These are phyloP conservation scores for Fomitopsis palustris DNA, from an alignment of 1,284 basidiomycete genomes.

Conservation along the genomic window DNA sequence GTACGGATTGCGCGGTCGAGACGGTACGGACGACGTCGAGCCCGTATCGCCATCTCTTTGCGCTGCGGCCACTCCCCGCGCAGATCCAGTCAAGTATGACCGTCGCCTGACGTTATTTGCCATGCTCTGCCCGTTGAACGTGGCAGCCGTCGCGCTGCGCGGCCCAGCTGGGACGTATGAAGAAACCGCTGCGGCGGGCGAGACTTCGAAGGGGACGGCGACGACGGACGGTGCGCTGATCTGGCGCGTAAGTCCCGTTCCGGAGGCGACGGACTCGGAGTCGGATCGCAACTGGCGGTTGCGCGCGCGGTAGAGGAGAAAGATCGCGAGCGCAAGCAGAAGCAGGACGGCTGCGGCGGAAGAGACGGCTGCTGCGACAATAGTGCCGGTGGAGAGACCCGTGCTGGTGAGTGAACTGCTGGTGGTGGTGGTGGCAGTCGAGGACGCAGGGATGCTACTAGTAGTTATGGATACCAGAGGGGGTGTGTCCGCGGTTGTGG, in stretches of 20 bases:
- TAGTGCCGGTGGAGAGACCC: constrained; percentile 21
- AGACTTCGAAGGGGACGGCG: constrained; percentile 6
- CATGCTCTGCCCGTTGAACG: neutral
- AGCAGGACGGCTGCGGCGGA: constrained; percentile 22
- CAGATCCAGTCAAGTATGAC: neutral
- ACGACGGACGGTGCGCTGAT: constrained; percentile 11
- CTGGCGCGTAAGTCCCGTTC: constrained; percentile 9
- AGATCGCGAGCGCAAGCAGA: constrained; percentile 17
- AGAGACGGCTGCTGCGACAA: constrained; percentile 23
- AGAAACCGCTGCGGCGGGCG: neutral
- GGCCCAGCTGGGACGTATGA: neutral
- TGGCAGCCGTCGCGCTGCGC: neutral
- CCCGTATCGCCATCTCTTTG: neutral
- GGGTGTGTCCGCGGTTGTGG: neutral
- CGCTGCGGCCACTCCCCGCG: neutral
- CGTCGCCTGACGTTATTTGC: neutral
- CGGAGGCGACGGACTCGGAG: constrained; percentile 6
- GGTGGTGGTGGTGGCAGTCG: neutral
- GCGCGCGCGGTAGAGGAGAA: constrained; percentile 16
- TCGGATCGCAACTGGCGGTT: constrained; percentile 7
- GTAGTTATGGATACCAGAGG: neutral
- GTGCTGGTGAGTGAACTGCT: neutral
- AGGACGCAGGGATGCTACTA: neutral
- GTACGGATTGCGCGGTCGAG: constrained; percentile 18
- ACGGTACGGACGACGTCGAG: constrained; percentile 1